A percentile compares a stretch with the other conserved stretches of the same genome.
phyloP scores from a whole-genome alignment of 352 stramenopile species.

The Plasmopara muralis region DNA sequence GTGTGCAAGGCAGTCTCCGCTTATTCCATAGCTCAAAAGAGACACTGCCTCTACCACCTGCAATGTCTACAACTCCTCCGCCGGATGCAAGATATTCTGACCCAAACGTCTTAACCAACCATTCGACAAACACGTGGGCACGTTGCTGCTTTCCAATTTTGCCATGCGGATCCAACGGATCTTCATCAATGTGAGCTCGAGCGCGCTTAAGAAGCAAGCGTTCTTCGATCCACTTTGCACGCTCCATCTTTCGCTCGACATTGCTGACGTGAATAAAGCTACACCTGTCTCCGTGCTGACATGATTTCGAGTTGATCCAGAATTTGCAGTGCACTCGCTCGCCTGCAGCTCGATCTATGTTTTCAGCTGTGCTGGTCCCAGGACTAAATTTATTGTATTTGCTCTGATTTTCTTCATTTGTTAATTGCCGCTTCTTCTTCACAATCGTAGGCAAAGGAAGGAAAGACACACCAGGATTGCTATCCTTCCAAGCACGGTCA shows the following conservation, averaged over 20 bases:
- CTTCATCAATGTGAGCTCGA: slow-evolving; percentile 45
- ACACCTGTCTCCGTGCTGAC: slow-evolving; percentile 60
- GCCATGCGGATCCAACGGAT: slow-evolving; percentile 56
- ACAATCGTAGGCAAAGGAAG: slow-evolving; percentile 44
- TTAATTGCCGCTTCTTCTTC: slow-evolving; percentile 10
- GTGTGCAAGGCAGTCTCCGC: slow-evolving; percentile 51
- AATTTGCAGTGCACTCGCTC: slow-evolving; percentile 60
- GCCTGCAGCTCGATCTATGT: neutral
- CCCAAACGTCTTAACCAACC: slow-evolving; percentile 70
- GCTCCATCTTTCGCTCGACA: slow-evolving; percentile 40
- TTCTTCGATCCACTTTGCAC: slow-evolving; percentile 55
- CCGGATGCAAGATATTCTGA: slow-evolving; percentile 34
- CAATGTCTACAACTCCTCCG: slow-evolving; percentile 72
- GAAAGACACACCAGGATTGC: slow-evolving; percentile 48
- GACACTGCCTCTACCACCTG: slow-evolving; percentile 71
- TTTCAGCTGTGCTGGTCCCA: neutral
- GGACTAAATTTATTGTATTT: neutral
- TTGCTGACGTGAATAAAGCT: slow-evolving; percentile 50
- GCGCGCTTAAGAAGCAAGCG: slow-evolving; percentile 54
- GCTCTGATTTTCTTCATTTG: slow-evolving; percentile 1
- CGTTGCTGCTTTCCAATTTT: slow-evolving; percentile 72
- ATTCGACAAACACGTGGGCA: slow-evolving; percentile 65
- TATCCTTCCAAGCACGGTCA: slow-evolving; percentile 45
- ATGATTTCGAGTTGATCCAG: slow-evolving; percentile 77
- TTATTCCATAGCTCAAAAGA: slow-evolving; percentile 85